Evolutionary conservation across 768 basidiomycete species (phyloP), one percentile per base, ranked within the genome.

Genomic region (Boletus reticuloceps): DNA sequence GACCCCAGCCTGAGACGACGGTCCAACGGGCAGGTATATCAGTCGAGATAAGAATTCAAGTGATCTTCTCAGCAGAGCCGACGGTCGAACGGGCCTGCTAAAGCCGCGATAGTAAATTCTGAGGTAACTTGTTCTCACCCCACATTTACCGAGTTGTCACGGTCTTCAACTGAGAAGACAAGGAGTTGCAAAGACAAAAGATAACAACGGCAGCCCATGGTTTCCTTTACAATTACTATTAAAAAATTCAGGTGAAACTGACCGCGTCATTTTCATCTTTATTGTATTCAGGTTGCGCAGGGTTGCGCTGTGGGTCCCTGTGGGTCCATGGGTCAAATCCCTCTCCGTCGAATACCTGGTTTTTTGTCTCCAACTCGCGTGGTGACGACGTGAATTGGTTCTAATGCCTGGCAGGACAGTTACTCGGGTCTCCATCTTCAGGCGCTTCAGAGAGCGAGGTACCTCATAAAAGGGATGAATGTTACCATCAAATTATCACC

Each of bases 251-350:
- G 29, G 51, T 37, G 52, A 53, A 37, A 45, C 42, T 17, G 44
- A 47, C 19, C 38, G 29, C 13, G 42, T 50, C 16, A 17, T 38
- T 13, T 38, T 49, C 31, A 31, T 16, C 37, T 41, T 51, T 58
- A 51, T 66, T 68, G 53, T 66, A 45, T 43, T 56, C 43, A 47
- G 49, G 60, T 63, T 29, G 46, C 38, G 2, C 29, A 29, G 7
- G 1, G 36, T 37, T 37, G 36, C 38, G 38, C 16, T 63, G 65
- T 65, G 53, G 63, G 64, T 57, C 66, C 54, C 19, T 60, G 64
- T 68, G 11, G 66, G 61, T 60, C 61, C 65, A 43, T 25, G 45
- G 19, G 34, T 38, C 32, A 38, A 27, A 11, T 44, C 14, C 25
- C 16, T 51, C 48, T 40, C 17, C 47, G 14, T 47, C 46, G 37